Evolutionary conservation across 768 basidiomycete genomes (phyloP).

Genomic region (Termitomyces sp.): DNA sequence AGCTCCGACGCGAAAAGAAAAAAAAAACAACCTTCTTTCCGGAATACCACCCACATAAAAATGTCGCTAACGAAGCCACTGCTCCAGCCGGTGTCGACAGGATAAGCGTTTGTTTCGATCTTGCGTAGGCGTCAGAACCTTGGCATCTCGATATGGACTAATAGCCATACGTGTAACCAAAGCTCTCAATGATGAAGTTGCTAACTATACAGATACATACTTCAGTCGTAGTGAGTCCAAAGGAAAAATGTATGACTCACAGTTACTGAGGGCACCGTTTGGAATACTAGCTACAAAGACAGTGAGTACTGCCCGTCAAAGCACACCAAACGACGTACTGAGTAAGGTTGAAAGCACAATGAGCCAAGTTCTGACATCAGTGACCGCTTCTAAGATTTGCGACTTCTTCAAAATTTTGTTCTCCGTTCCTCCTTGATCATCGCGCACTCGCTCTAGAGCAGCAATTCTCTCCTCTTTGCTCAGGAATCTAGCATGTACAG

Average conservation of each 20-base stretch:
- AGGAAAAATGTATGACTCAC: constrained; percentile 29
- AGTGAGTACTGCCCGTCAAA: neutral
- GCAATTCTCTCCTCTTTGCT: constrained; percentile 58
- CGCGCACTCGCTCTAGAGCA: constrained; percentile 61
- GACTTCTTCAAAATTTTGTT: constrained; percentile 58
- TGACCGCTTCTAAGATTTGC: constrained; percentile 53
- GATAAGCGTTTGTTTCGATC: constrained; percentile 58
- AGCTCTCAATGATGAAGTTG: constrained; percentile 58
- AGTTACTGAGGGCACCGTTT: constrained; percentile 61
- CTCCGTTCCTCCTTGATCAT: constrained; percentile 61
- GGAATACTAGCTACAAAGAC: constrained; percentile 53
- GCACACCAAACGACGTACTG: constrained; percentile 33
- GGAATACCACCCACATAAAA: constrained; percentile 61
- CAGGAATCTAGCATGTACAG: constrained; percentile 54
- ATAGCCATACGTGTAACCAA: constrained; percentile 55
- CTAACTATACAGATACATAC: constrained; percentile 34
- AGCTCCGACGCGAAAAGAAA: neutral
- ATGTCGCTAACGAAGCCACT: constrained; percentile 42
- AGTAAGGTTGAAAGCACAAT: constrained; percentile 55
- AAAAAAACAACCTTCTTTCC: constrained; percentile 46
- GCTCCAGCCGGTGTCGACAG: constrained; percentile 53
- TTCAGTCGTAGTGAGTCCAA: neutral
- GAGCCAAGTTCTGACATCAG: constrained; percentile 59
- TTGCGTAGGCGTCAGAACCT: constrained; percentile 13
- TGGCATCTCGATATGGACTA: neutral